Base-by-base conservation (phyloP, 2,329 filamentous ascomycete genomes). In the Penicillium thymicola region DNA sequence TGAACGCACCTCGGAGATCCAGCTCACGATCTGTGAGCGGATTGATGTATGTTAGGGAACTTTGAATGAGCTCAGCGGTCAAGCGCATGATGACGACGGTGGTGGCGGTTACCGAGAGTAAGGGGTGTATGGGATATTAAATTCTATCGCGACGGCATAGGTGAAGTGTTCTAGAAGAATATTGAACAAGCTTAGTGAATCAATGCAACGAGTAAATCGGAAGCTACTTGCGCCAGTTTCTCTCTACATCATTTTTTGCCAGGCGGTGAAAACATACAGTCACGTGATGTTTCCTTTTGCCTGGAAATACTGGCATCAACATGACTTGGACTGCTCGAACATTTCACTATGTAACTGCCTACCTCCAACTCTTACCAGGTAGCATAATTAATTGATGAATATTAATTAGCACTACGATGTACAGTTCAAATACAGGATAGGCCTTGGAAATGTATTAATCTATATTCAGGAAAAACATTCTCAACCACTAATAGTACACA, bases 21-120 rank as follows among this genome's bases (percentile, higher is more conserved):
- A 99, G 86, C 85, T 99, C 94, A 78, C 94, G 91, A 84, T 99
- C 94, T 81, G 94, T 96, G 77, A 99, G 85, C 75, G 93, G 92
- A 79, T 97, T 99, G 79, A 97, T 89, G 83, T 97, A 99, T 76
- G 93, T 97, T 67, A 96, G 89, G 73, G 94, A 96, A 77, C 86
- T 87, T 78, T 91, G 86, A 79, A 99, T 95, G 71, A 97, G 87
- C 77, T 97, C 94, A 67, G 90, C 88, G 62, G 93, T 97, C 79
- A 99, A 87, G 83, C 93, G 88, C 94, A 99, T 97, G 46, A 63
- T 97, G 49, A 63, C 79, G 49, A 63, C 79, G 72, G 69, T 59
- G 65, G 63, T 60, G 47, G 52, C 40, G 54, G 48, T 40, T 34
- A 42, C 49, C 45, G 48, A 57, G 36, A 38, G 30, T 38, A 36